phyloP scores from a whole-genome alignment of 2,329 filamentous ascomycete genomes.

The Fusarium algeriense region DNA sequence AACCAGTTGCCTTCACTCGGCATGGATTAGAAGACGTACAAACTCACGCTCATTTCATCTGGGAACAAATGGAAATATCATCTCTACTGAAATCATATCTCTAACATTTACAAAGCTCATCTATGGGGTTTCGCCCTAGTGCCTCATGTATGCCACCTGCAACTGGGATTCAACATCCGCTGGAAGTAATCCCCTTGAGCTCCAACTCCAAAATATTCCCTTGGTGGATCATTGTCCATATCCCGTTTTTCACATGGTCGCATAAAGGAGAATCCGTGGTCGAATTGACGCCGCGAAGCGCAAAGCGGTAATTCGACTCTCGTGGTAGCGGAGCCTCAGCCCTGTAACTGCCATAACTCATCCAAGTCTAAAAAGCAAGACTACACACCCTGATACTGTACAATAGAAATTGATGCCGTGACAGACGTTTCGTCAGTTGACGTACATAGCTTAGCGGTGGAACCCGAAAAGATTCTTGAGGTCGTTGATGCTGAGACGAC shows the following conservation, averaged over 20 bases:
- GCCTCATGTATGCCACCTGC: not conserved
- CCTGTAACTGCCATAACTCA: slow-evolving; percentile 12
- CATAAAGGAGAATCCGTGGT: not conserved
- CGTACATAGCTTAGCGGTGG: slow-evolving; percentile 6
- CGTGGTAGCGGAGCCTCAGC: not conserved
- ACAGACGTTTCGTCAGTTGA: not conserved
- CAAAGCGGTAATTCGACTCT: slow-evolving; percentile 5
- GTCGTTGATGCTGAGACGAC: slow-evolving; percentile 74
- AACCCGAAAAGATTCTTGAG: slow-evolving; percentile 74
- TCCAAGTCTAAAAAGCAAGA: slow-evolving; percentile 7
- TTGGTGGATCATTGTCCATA: slow-evolving; percentile 9
- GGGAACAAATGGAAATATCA: not conserved
- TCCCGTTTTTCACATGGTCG: not conserved
- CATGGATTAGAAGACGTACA: not conserved
- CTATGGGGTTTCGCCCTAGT: not conserved
- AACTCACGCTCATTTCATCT: not conserved
- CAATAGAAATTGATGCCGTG: not conserved
- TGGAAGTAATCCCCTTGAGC: not conserved
- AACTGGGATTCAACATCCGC: not conserved
- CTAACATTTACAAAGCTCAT: not conserved
- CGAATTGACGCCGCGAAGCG: slow-evolving; percentile 10
- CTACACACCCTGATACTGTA: not conserved
- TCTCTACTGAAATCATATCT: not conserved
- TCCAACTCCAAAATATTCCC: not conserved
- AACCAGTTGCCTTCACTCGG: not conserved